A percentile compares a stretch with the other conserved stretches of the same genome.
Conservation (phyloP, 345 rosid species). For the Sonneratia caseolaris region DNA sequence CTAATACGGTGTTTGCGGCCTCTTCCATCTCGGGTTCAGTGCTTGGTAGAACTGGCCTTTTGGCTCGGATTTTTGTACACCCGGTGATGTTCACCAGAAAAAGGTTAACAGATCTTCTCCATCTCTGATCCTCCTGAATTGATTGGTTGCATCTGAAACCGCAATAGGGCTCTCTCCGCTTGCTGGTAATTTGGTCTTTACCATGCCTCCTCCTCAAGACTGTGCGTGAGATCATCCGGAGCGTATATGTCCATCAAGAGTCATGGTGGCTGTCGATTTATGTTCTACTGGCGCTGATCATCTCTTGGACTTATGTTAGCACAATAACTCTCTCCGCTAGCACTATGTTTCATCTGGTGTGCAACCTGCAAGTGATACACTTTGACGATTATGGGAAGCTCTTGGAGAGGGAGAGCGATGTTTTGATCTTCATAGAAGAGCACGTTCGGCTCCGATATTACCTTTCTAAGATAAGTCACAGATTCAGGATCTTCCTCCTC, state of each 20-base stretch:
- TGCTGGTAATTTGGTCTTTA: constrained; percentile 58
- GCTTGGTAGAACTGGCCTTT: too few relatives aligned
- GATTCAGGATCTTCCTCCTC: constrained; percentile 83
- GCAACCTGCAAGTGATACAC: constrained; percentile 90
- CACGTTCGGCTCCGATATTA: constrained; percentile 64
- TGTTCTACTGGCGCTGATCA: constrained; percentile 34
- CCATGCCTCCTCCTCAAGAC: constrained; percentile 68
- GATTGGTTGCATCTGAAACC: neutral
- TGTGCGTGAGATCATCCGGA: constrained; percentile 47
- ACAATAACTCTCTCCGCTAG: constrained; percentile 61
- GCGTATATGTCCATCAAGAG: constrained; percentile 35
- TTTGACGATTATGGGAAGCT: constrained; percentile 69
- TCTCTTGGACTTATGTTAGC: constrained; percentile 75
- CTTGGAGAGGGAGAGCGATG: constrained; percentile 56
- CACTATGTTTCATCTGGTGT: constrained; percentile 70
- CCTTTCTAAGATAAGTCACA: constrained; percentile 91
- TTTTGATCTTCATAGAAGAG: constrained; percentile 52
- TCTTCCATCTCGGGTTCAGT: too few relatives aligned
- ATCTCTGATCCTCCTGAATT: too few relatives aligned
- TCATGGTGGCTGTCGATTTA: constrained; percentile 65
- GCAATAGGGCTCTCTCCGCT: constrained; percentile 49
- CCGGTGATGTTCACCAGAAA: too few relatives aligned
- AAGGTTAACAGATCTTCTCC: too few relatives aligned
- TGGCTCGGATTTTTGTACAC: too few relatives aligned
- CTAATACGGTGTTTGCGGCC: too few relatives aligned